A percentile compares a stretch with the other conserved stretches of the same genome.
phyloP scores from a whole-genome alignment of 768 basidiomycete genomes.

The Rhodotorula toruloides region DNA sequence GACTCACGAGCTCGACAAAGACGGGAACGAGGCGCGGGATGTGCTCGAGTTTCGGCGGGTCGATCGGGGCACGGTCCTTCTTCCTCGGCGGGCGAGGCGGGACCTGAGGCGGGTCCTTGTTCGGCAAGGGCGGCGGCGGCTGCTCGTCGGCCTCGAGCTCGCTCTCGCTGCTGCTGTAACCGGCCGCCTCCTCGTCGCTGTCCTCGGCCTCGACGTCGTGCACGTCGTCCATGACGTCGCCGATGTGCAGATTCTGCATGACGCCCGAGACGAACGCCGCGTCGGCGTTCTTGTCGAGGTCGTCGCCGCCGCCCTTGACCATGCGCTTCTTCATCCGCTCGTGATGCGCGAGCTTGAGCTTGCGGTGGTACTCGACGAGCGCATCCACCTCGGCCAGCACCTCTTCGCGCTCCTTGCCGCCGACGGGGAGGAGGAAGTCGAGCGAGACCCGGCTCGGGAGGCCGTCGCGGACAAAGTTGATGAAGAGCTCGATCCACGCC shows the following conservation, averaged over 20 bases:
- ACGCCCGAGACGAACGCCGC: conserved; percentile 77
- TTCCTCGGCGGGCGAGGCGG: conserved; percentile 45
- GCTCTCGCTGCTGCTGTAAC: conserved; percentile 21
- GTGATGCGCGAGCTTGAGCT: conserved; percentile 86
- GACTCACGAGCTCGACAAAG: conserved; percentile 78
- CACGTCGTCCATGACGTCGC: conserved; percentile 70
- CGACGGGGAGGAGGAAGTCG: conserved; percentile 82
- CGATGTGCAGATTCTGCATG: conserved; percentile 73
- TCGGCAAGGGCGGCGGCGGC: conserved; percentile 49
- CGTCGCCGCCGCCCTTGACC: conserved; percentile 52
- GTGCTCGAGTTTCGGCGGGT: conserved; percentile 69
- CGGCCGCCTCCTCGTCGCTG: conserved; percentile 46
- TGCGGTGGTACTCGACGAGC: conserved; percentile 87
- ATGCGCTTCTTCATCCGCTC: conserved; percentile 84
- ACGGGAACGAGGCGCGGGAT: conserved; percentile 79
- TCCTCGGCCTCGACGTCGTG: conserved; percentile 70
- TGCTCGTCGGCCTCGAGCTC: conserved; percentile 51
- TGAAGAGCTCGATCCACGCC: conserved; percentile 94
- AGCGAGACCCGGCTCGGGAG: conserved; percentile 68
- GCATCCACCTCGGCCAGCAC: conserved; percentile 82
- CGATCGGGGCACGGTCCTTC: conserved; percentile 52
- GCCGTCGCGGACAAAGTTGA: conserved; percentile 83
- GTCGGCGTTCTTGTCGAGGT: conserved; percentile 63
- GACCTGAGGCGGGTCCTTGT: conserved; percentile 44
- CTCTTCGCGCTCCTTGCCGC: conserved; percentile 64